phyloP scores from a whole-genome alignment of 805 yeast species.

The Gaillardinia entomophila region DNA sequence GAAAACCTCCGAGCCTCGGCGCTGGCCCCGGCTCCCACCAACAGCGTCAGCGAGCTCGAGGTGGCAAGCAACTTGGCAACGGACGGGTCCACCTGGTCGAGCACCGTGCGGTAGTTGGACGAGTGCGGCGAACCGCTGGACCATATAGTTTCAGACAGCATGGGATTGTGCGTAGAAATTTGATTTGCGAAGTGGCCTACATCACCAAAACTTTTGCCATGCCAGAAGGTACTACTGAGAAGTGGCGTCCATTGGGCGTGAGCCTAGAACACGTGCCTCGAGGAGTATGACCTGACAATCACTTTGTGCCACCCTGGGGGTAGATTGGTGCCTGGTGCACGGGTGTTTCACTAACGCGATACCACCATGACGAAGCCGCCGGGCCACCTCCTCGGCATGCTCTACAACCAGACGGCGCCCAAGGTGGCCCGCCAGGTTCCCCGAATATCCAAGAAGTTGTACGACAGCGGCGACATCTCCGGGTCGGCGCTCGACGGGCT shows the following conservation, averaged over 20 bases:
- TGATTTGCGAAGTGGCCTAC: no score
- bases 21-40: background rate
- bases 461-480: constrained; percentile 11
- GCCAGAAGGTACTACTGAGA: no score
- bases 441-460: constrained; percentile 19
- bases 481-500: constrained; percentile 22
- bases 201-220: no score
- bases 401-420: constrained; percentile 23
- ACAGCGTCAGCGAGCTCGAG: constrained; percentile 5
- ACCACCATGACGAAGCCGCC: constrained; percentile 8
- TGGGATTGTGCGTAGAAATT: no score
- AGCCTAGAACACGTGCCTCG: no score
- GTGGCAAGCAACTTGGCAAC: constrained; percentile 26
- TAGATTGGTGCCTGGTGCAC: no score
- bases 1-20: constrained; percentile 30
- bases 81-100: constrained; percentile 38
- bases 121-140: constrained; percentile 19
- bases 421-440: constrained; percentile 24
- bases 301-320: no score
- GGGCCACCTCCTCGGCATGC: constrained; percentile 22
- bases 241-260: no score
- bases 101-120: constrained; percentile 24
- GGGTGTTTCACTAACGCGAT: no score
- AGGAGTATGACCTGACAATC: no score
- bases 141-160: constrained; percentile 41